phyloP scores from a whole-genome alignment of 1,284 basidiomycete genomes.

The Ceratobasidium sp. region DNA sequence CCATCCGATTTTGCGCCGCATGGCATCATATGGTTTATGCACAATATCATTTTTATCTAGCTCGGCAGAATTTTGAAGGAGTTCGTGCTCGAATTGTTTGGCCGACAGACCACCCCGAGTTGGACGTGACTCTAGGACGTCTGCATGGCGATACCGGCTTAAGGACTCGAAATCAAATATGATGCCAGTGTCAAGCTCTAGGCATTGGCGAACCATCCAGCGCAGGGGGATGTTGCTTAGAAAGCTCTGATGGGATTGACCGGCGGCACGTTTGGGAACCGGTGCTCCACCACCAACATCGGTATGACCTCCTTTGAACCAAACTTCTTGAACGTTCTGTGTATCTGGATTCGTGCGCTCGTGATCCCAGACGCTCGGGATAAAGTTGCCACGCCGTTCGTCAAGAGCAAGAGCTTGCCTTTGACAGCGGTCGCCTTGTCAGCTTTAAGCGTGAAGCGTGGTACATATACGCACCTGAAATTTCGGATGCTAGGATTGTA shows the following conservation, averaged over 20 bases:
- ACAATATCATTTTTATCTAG: slow-evolving; percentile 7
- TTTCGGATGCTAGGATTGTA: slow-evolving; percentile 38
- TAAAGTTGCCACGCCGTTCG: slow-evolving; percentile 49
- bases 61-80: background rate
- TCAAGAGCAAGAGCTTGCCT: slow-evolving; percentile 51
- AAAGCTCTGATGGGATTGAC: background rate
- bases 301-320: slow-evolving; percentile 36
- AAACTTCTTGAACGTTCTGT: slow-evolving; percentile 24
- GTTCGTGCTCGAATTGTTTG: background rate
- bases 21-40: background rate
- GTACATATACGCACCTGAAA: slow-evolving; percentile 11
- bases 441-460: no score
- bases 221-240: slow-evolving; percentile 37
- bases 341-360: background rate
- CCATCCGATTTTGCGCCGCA: background rate
- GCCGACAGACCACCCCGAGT: background rate
- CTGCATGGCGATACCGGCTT: background rate
- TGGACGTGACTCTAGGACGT: slow-evolving; percentile 1
- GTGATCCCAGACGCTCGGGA: slow-evolving; percentile 45
- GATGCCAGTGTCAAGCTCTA: slow-evolving; percentile 1
- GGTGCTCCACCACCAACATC: slow-evolving; percentile 42
- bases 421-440: background rate
- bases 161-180: background rate
- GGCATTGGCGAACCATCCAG: slow-evolving; percentile 42
- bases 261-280: background rate